phyloP scores from a whole-genome alignment of 1,284 basidiomycete genomes.

The Cutaneotrichosporon spelunceum region DNA sequence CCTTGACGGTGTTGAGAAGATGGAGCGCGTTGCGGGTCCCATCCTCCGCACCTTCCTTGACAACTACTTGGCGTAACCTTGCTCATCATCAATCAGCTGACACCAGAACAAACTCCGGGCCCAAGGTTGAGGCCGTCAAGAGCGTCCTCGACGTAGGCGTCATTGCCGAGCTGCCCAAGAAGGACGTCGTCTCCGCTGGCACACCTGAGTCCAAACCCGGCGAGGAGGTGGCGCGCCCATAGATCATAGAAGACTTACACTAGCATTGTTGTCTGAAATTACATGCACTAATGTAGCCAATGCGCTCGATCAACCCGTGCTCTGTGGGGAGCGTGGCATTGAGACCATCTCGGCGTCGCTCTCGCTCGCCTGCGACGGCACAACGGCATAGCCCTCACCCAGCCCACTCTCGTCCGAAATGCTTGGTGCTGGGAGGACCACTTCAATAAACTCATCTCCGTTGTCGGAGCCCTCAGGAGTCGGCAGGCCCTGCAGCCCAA shows the following conservation, averaged over 20 bases:
- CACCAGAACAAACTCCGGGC: constrained; percentile 29
- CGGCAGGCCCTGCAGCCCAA: constrained; percentile 1
- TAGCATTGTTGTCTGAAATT: constrained; percentile 4
- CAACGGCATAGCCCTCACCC: constrained; percentile 23
- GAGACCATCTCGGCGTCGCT: constrained; percentile 22
- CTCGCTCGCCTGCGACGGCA: constrained; percentile 3
- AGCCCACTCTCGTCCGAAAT: constrained; percentile 17
- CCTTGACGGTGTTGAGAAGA: constrained; percentile 68
- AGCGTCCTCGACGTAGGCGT: constrained; percentile 39
- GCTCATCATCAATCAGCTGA: constrained; percentile 4
- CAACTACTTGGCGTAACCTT: constrained; percentile 39
- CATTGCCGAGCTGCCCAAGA: constrained; percentile 30
- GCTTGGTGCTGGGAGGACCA: not conserved
- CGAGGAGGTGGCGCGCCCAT: not conserved
- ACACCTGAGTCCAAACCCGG: not conserved
- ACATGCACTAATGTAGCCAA: not conserved
- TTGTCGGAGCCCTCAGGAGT: constrained; percentile 16
- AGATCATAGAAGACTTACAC: not conserved
- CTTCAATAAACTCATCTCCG: constrained; percentile 2
- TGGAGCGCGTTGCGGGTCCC: constrained; percentile 66
- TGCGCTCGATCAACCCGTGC: not conserved
- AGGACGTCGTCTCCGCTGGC: constrained; percentile 13
- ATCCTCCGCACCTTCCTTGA: constrained; percentile 62
- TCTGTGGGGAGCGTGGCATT: constrained; percentile 11
- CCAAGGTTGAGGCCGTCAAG: constrained; percentile 41